These are phyloP conservation scores for Phascolomyces articulosus DNA, from an alignment of 371 early-diverging fungal species.

Conservation along the genomic window DNA sequence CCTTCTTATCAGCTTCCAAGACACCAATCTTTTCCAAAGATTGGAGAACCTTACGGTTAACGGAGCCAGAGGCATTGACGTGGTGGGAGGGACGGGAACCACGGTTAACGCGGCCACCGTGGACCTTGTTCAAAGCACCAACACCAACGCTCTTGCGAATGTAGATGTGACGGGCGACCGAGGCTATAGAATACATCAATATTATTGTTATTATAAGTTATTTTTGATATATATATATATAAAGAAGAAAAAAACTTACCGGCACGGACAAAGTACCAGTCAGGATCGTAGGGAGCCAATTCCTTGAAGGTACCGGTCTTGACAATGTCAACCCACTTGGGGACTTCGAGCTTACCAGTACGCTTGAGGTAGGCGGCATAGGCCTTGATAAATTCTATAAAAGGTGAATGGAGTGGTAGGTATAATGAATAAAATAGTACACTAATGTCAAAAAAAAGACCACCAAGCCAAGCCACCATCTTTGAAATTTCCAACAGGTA, in stretches of 20 bases:
- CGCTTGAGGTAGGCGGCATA: slow-evolving; percentile 98
- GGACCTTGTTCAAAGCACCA: slow-evolving; percentile 91
- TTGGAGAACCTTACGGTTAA: slow-evolving; percentile 95
- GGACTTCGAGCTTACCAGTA: slow-evolving; percentile 97
- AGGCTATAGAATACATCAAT: slow-evolving; percentile 59
- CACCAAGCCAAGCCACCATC: no score
- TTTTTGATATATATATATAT: no score
- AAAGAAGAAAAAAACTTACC: slow-evolving; percentile 51
- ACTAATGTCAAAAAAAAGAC: no score
- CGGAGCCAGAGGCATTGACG: slow-evolving; percentile 87
- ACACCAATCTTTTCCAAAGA: slow-evolving; percentile 97
- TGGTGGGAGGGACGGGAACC: slow-evolving; percentile 95
- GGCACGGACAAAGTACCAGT: slow-evolving; percentile 98
- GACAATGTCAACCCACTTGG: slow-evolving; percentile 98
- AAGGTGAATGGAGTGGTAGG: no score
- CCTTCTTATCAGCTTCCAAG: slow-evolving; percentile 89
- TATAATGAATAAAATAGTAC: no score
- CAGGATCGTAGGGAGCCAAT: slow-evolving; percentile 95
- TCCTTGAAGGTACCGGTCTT: slow-evolving; percentile 98
- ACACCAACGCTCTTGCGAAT: slow-evolving; percentile 93
- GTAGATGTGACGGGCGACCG: slow-evolving; percentile 98
- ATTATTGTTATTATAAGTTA: not conserved
- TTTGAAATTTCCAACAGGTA: no score
- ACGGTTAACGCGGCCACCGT: slow-evolving; percentile 93
- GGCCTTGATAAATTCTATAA: slow-evolving; percentile 90